A percentile compares a stretch with the other conserved stretches of the same genome.
These are phyloP conservation scores for Solanum infundibuliforme DNA, from an alignment of 257 asterid genomes.

Conservation along the genomic window DNA sequence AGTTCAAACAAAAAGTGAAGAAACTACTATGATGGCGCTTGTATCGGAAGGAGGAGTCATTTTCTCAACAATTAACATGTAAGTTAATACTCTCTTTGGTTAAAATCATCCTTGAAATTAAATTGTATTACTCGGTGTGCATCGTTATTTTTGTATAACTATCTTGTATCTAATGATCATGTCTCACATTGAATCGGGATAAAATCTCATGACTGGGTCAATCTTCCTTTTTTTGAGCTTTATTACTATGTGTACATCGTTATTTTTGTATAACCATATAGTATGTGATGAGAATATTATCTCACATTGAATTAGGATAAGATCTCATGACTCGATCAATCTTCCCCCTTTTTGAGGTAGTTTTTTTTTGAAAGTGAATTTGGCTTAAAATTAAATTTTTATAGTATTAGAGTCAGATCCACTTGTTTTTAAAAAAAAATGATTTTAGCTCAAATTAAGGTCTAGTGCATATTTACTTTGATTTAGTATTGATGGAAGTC, in stretches of 20 bases:
- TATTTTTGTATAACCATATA: too few species aligned
- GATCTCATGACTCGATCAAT: too few species aligned
- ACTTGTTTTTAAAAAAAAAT: too few species aligned
- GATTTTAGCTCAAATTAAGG: neutral
- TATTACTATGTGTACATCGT: too few species aligned
- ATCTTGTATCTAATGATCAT: neutral
- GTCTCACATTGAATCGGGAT: neutral
- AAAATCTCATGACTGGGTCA: neutral
- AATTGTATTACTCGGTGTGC: neutral
- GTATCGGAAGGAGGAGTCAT: neutral
- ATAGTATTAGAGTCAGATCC: neutral
- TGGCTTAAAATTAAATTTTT: neutral
- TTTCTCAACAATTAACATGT: neutral
- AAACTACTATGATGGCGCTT: neutral
- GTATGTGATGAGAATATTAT: too few species aligned
- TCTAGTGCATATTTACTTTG: neutral
- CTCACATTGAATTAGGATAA: too few species aligned
- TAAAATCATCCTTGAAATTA: neutral
- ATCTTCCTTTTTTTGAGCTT: too few species aligned
- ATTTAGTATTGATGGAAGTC: neutral
- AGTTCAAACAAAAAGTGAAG: neutral
- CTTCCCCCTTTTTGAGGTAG: too few species aligned
- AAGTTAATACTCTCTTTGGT: neutral
- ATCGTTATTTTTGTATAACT: neutral
- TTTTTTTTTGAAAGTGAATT: neutral